Conservation (phyloP, 2,329 filamentous ascomycete genomes). For the Setomelanomma holmii region DNA sequence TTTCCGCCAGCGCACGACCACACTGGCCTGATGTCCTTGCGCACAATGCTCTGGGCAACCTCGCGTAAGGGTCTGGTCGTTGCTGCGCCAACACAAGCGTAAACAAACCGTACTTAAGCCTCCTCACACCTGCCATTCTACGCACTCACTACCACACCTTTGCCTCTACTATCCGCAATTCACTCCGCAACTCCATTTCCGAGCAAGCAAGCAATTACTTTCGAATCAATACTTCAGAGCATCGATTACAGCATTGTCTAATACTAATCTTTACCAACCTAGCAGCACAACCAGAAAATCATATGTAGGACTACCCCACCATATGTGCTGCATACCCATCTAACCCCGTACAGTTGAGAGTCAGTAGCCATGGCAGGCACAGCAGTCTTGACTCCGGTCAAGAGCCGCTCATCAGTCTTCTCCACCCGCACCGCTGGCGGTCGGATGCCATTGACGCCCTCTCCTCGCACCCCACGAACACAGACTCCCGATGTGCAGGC, state of each 20-base stretch:
- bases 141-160: constrained; percentile 24
- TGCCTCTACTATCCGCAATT: constrained; percentile 13
- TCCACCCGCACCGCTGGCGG: constrained; percentile 91
- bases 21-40: constrained; percentile 38
- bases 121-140: constrained; percentile 27
- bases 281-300: constrained; percentile 35
- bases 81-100: constrained; percentile 40
- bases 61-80: constrained; percentile 25
- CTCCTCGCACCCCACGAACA: constrained; percentile 70
- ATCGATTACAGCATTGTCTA: constrained; percentile 50
- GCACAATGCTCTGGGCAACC: constrained; percentile 11
- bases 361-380: constrained; percentile 75
- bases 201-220: constrained; percentile 28
- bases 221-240: constrained; percentile 49
- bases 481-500: constrained; percentile 54
- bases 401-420: constrained; percentile 94
- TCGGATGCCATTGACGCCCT: constrained; percentile 92
- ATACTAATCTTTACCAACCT: constrained; percentile 46
- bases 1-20: constrained; percentile 14
- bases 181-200: constrained; percentile 24
- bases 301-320: constrained; percentile 33
- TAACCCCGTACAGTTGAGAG: constrained; percentile 32
- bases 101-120: constrained; percentile 48
- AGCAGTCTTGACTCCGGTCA: constrained; percentile 86
- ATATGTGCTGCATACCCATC: constrained; percentile 13